Conservation (phyloP, 164 flowering plant species). For the Macadamia integrifolia region DNA sequence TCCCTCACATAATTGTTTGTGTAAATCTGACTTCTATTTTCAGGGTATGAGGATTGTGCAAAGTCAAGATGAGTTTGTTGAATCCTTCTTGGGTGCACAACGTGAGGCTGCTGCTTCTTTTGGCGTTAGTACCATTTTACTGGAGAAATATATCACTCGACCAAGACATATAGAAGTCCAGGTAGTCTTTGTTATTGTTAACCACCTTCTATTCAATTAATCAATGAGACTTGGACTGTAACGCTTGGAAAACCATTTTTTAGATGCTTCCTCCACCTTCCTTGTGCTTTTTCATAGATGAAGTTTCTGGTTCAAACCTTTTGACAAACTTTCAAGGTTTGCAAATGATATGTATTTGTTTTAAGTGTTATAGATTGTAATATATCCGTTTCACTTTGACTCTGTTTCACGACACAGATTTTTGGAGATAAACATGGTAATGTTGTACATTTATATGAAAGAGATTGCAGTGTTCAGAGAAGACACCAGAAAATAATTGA, state of each 20-base stretch:
- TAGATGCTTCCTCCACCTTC: background rate
- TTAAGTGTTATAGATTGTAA: background rate
- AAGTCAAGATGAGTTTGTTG: slow-evolving; percentile 65
- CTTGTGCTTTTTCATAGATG: background rate
- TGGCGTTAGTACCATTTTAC: slow-evolving; percentile 73
- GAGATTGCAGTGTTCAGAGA: slow-evolving; percentile 99
- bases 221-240: background rate
- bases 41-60: slow-evolving; percentile 98
- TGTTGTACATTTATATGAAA: slow-evolving; percentile 74
- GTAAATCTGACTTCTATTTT: slow-evolving; percentile 9
- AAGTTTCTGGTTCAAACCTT: background rate
- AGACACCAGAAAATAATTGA: slow-evolving; percentile 99
- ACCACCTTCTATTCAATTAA: background rate
- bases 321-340: background rate
- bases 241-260: no score
- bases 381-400: background rate
- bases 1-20: background rate
- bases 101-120: slow-evolving; percentile 99
- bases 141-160: slow-evolving; percentile 89
- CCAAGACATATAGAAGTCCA: slow-evolving; percentile 99
- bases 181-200: slow-evolving; percentile 31
- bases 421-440: slow-evolving; percentile 95
- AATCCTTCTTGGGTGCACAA: slow-evolving; percentile 86
- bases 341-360: no score
- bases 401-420: slow-evolving; percentile 32